Evolutionary conservation across 305 asterid genomes (phyloP).

Genomic region (Fraxinus floribunda): DNA sequence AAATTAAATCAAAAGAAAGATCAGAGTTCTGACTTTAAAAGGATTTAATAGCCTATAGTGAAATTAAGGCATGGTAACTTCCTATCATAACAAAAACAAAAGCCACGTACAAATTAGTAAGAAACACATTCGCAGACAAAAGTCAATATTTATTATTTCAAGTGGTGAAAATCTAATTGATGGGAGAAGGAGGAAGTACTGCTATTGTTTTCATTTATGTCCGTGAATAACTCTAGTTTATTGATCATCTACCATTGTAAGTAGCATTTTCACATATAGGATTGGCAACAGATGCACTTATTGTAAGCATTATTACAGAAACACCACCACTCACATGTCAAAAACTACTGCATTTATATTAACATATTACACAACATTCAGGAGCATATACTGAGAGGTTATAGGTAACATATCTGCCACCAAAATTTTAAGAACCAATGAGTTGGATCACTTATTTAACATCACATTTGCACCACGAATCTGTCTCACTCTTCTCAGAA

Average conservation of each 20-base stretch:
- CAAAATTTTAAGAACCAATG: not conserved
- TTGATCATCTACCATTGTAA: not conserved
- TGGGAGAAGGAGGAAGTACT: not conserved
- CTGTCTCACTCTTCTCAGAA: not conserved
- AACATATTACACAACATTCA: not conserved
- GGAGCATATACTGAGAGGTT: not conserved
- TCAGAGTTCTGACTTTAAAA: not conserved
- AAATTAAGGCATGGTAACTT: slow-evolving; percentile 4
- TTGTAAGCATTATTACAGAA: not conserved
- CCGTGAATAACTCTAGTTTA: not conserved
- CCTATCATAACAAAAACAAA: slow-evolving; percentile 4
- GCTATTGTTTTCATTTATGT: not conserved
- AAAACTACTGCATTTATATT: not conserved
- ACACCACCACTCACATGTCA: not conserved
- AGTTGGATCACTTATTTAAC: not conserved
- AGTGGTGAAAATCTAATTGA: slow-evolving; percentile 3
- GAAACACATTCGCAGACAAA: slow-evolving; percentile 5
- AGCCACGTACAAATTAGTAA: not conserved
- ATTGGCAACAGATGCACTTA: slow-evolving; percentile 5
- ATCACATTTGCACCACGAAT: not conserved
- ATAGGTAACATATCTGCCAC: not conserved
- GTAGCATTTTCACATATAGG: not conserved
- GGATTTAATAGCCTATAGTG: not conserved
- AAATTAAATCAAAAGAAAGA: not conserved
- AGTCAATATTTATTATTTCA: not conserved